Percentiles rank a stretch among this genome's conserved stretches.
phyloP scores from a whole-genome alignment of 2,329 filamentous ascomycete species.

The Xylogone sp. region DNA sequence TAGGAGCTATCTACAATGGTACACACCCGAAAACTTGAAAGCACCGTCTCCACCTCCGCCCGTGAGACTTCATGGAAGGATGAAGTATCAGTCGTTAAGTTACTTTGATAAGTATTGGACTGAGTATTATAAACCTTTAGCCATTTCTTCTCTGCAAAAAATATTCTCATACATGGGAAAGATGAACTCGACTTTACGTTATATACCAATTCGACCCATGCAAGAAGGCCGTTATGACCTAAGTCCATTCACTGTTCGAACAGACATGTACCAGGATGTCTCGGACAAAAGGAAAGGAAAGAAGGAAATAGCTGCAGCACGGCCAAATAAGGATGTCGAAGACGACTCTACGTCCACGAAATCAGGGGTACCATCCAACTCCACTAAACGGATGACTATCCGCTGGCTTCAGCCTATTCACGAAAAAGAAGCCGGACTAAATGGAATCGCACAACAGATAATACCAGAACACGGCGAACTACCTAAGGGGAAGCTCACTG shows the following conservation, averaged over 20 bases:
- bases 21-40: slow-evolving; percentile 67
- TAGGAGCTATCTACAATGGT: slow-evolving; percentile 87
- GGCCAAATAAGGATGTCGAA: slow-evolving; percentile 41
- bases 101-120: slow-evolving; percentile 94
- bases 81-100: slow-evolving; percentile 25
- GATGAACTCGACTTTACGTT: slow-evolving; percentile 84
- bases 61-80: slow-evolving; percentile 11
- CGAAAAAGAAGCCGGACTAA: slow-evolving; percentile 29
- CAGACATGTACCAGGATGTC: slow-evolving; percentile 53
- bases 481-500: slow-evolving; percentile 49
- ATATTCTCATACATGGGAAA: slow-evolving; percentile 75
- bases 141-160: slow-evolving; percentile 84
- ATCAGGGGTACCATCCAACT: slow-evolving; percentile 32
- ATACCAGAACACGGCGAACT: slow-evolving; percentile 14
- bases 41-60: slow-evolving; percentile 38
- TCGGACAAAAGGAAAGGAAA: slow-evolving; percentile 58
- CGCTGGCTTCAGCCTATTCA: slow-evolving; percentile 54
- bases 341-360: slow-evolving; percentile 40
- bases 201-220: slow-evolving; percentile 71
- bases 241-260: slow-evolving; percentile 82
- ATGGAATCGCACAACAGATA: slow-evolving; percentile 56
- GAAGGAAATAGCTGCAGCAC: slow-evolving; percentile 69
- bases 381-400: slow-evolving; percentile 47
- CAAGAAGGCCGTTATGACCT: slow-evolving; percentile 75
- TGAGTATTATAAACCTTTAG: slow-evolving; percentile 89